Conservation (phyloP, 768 basidiomycete species). For the Filobasidium wieringae region DNA sequence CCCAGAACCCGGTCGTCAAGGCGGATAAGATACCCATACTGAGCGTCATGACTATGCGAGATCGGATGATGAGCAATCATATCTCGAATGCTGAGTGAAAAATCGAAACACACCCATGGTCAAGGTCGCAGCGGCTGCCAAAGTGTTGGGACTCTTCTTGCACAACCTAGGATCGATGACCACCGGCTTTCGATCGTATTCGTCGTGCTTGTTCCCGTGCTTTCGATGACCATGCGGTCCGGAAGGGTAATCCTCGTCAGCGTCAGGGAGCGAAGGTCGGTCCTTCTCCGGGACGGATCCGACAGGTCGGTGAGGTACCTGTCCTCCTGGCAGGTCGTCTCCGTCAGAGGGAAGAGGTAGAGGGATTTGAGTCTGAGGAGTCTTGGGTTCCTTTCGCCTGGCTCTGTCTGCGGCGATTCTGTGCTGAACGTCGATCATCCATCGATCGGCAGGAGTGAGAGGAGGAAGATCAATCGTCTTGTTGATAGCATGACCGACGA, state of each 20-base stretch:
- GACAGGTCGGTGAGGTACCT: slow-evolving; percentile 10
- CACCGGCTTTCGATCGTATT: slow-evolving; percentile 3
- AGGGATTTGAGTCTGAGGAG: neutral
- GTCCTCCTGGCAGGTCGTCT: neutral
- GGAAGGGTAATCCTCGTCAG: neutral
- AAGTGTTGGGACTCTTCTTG: slow-evolving; percentile 33
- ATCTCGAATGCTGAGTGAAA: neutral
- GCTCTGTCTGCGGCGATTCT: slow-evolving; percentile 9
- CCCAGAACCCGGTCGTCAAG: slow-evolving; percentile 78
- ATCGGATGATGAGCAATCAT: neutral
- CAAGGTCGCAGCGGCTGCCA: slow-evolving; percentile 32
- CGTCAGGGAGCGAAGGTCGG: neutral
- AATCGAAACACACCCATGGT: slow-evolving; percentile 30
- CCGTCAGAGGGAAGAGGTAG: neutral
- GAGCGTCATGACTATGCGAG: slow-evolving; percentile 53
- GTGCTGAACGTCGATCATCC: slow-evolving; percentile 12
- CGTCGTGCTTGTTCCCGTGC: neutral
- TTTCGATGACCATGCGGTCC: neutral
- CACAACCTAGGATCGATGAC: slow-evolving; percentile 35
- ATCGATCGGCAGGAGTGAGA: slow-evolving; percentile 13
- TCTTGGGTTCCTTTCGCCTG: neutral
- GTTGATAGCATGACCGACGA: neutral
- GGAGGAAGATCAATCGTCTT: neutral
- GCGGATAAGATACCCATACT: slow-evolving; percentile 68
- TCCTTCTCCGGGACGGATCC: neutral